Conservation (phyloP, 1,284 basidiomycete genomes). For the Rhizoctonia solani region DNA sequence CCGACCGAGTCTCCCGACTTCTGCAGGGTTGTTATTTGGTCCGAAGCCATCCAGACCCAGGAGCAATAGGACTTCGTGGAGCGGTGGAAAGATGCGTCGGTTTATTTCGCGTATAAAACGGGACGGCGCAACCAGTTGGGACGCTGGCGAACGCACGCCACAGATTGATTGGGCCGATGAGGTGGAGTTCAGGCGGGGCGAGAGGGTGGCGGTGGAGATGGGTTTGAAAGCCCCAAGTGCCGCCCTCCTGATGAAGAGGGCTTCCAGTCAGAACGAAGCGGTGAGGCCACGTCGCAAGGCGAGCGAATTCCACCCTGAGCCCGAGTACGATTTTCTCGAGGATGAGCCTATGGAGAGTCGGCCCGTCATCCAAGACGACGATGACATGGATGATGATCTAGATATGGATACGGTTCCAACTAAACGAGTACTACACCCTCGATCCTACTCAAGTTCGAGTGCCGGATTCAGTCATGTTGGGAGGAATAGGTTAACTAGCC, state of each 20-base stretch:
- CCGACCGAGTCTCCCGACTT: slow-evolving; percentile 29
- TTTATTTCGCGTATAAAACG: slow-evolving; percentile 3
- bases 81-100: slow-evolving; percentile 12
- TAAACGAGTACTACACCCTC: slow-evolving; percentile 27
- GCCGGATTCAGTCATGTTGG: slow-evolving; percentile 15
- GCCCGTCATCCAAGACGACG: slow-evolving; percentile 17
- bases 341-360: neutral
- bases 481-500: slow-evolving; percentile 23
- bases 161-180: slow-evolving; percentile 31
- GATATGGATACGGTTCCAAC: slow-evolving; percentile 9
- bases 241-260: neutral
- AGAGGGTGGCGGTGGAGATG: slow-evolving; percentile 30
- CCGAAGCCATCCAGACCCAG: slow-evolving; percentile 4
- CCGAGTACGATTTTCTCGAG: slow-evolving; percentile 31
- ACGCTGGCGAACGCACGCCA: neutral
- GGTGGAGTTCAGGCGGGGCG: slow-evolving; percentile 33
- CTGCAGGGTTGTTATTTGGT: neutral
- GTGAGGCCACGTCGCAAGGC: slow-evolving; percentile 18
- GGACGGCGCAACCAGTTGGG: slow-evolving; percentile 1
- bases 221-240: slow-evolving; percentile 25
- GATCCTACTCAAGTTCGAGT: slow-evolving; percentile 25
- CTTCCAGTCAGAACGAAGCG: neutral
- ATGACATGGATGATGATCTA: slow-evolving; percentile 25
- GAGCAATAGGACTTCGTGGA: slow-evolving; percentile 27
- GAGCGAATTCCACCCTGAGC: slow-evolving; percentile 32